Conservation (phyloP, 2,329 filamentous ascomycete species). For the Hymenoscyphus fraxineus region DNA sequence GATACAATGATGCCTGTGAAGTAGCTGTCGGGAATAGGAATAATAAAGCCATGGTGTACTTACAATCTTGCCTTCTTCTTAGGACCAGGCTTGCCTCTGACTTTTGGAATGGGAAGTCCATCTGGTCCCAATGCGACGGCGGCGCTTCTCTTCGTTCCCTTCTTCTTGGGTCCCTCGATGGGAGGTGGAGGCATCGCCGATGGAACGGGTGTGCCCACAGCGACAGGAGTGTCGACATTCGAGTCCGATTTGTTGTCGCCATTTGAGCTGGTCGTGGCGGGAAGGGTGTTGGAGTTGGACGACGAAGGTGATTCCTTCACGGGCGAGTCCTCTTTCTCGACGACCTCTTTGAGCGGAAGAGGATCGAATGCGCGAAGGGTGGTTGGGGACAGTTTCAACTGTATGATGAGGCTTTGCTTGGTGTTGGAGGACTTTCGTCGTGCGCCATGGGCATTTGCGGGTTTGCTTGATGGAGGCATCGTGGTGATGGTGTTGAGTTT, state of each 20-base stretch:
- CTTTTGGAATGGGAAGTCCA: constrained; percentile 63
- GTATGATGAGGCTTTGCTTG: constrained; percentile 43
- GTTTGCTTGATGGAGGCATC: constrained; percentile 30
- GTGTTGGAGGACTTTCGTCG: constrained; percentile 28
- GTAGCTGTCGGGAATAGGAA: not conserved
- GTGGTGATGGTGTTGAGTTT: constrained; percentile 12
- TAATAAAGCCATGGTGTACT: constrained; percentile 40
- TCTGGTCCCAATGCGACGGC: constrained; percentile 59
- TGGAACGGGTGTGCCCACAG: constrained; percentile 53
- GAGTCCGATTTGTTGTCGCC: constrained; percentile 57
- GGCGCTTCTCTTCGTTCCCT: constrained; percentile 67
- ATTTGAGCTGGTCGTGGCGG: constrained; percentile 39
- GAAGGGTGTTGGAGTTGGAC: constrained; percentile 35
- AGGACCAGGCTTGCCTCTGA: constrained; percentile 82
- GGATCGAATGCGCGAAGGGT: constrained; percentile 50
- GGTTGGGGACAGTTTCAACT: constrained; percentile 48
- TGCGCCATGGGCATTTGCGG: constrained; percentile 13
- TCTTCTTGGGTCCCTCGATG: constrained; percentile 65
- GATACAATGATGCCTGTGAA: not conserved
- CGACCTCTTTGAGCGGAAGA: constrained; percentile 42
- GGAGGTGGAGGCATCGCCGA: constrained; percentile 55
- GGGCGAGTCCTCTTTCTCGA: constrained; percentile 38
- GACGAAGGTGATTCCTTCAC: constrained; percentile 40
- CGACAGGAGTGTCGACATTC: constrained; percentile 54
- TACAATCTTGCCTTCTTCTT: constrained; percentile 97